Conservation (phyloP, 2,329 filamentous ascomycete genomes). For the Aaosphaeria pasadenensis region DNA sequence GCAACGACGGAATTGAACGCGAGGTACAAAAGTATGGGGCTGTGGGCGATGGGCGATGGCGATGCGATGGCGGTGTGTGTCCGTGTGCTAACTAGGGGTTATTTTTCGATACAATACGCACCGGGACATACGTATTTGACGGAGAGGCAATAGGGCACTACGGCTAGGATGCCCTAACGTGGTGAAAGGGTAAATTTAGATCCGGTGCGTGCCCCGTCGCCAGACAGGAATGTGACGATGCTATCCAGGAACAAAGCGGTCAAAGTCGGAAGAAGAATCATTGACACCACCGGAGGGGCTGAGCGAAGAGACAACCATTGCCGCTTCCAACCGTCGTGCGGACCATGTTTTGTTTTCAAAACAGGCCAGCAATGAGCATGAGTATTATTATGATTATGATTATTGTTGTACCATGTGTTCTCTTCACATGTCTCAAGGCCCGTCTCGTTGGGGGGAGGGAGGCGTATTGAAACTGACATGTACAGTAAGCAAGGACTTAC, state of each 20-base stretch:
- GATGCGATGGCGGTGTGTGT: neutral
- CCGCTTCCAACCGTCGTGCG: conserved; percentile 21
- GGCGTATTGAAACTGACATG: no score
- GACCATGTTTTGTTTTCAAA: neutral
- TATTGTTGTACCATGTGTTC: no score
- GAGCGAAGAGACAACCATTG: conserved; percentile 8
- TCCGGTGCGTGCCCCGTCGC: neutral
- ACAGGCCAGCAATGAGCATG: no score
- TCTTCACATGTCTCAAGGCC: no score
- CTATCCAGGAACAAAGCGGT: conserved; percentile 32
- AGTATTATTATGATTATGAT: no score
- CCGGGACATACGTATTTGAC: neutral
- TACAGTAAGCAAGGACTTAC: no score
- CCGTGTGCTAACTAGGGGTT: neutral
- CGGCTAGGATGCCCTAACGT: neutral
- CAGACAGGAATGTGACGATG: conserved; percentile 16
- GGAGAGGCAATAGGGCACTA: no score
- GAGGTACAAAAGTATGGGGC: no score
- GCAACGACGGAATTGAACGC: no score
- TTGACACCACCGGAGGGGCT: conserved; percentile 14
- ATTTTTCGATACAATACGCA: neutral
- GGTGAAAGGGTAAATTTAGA: conserved; percentile 5
- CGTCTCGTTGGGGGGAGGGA: no score
- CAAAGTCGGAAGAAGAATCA: conserved; percentile 24
- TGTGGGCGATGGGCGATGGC: no score